phyloP scores from a whole-genome alignment of 495 filamentous ascomycete genomes.

The Penicillium cinerascens region DNA sequence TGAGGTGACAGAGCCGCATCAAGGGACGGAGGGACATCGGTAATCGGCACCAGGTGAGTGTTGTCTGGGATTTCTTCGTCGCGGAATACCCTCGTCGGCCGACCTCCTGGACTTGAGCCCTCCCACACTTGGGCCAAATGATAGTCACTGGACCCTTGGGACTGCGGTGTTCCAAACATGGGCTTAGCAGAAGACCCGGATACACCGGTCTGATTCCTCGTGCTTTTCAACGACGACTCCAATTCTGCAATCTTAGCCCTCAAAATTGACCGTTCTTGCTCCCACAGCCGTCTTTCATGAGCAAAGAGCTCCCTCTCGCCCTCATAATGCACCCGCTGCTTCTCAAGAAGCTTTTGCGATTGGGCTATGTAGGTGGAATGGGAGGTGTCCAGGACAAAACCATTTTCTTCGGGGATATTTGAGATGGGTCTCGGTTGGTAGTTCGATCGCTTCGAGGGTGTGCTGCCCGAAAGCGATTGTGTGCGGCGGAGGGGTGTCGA shows the following conservation, averaged over 20 bases:
- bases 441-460: conserved; percentile 25
- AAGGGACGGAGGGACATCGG: conserved; percentile 32
- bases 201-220: conserved; percentile 8
- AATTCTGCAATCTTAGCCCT: conserved; percentile 39
- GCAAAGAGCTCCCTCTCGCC: conserved; percentile 38
- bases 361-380: conserved; percentile 40
- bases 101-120: conserved; percentile 36
- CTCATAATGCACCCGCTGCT: conserved; percentile 37
- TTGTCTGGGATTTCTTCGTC: conserved; percentile 28
- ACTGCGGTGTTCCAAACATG: conserved; percentile 10
- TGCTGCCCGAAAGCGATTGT: conserved; percentile 35
- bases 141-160: conserved; percentile 7
- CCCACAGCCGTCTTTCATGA: conserved; percentile 41
- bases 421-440: conserved; percentile 8
- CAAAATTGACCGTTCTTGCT: conserved; percentile 37
- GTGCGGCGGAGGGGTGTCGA: conserved; percentile 39
- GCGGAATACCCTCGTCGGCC: conserved; percentile 44
- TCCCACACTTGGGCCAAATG: conserved; percentile 41
- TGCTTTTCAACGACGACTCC: conserved; percentile 27
- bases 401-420: conserved; percentile 9
- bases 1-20: conserved; percentile 44
- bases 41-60: conserved; percentile 19
- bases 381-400: conserved; percentile 22
- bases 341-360: conserved; percentile 40
- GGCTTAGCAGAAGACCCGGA: conserved; percentile 1